Evolutionary conservation across 176 grass and related monocot genomes (phyloP).

Genomic region (Phyllostachys edulis): DNA sequence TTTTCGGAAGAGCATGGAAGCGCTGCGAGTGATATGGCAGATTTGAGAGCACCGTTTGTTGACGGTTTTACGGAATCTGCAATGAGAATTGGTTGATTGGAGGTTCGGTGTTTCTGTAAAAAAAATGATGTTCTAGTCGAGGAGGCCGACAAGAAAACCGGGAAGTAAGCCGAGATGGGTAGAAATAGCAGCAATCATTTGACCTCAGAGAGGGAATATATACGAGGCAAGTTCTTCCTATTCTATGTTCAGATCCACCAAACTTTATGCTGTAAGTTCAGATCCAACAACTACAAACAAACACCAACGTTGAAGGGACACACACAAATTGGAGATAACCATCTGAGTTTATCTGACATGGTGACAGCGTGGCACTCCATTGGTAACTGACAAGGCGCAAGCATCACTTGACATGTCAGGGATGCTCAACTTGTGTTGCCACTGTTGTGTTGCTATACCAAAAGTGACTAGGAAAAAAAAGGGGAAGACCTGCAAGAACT

Average conservation of each 20-base stretch:
- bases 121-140: not conserved
- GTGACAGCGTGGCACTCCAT: not conserved
- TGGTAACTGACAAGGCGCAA: not conserved
- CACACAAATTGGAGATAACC: not conserved
- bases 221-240: not conserved
- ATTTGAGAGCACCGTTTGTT: not conserved
- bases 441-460: not conserved
- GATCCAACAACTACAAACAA: conserved; percentile 49
- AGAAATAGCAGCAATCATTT: conserved; percentile 47
- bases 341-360: not conserved
- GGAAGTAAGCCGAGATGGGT: conserved; percentile 14
- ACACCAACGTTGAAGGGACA: conserved; percentile 12
- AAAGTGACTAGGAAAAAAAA: not conserved
- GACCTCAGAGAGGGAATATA: conserved; percentile 12
- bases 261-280: conserved; percentile 45
- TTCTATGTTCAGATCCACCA: conserved; percentile 57
- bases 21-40: not conserved
- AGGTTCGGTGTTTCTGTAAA: not conserved
- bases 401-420: not conserved
- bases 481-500: not conserved
- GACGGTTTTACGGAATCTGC: not conserved
- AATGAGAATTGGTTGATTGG: not conserved
- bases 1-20: not conserved
- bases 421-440: not conserved
- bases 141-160: conserved; percentile 27